Evolutionary conservation across 306 rosid species (phyloP).

Genomic region (Lathyrus sativus): DNA sequence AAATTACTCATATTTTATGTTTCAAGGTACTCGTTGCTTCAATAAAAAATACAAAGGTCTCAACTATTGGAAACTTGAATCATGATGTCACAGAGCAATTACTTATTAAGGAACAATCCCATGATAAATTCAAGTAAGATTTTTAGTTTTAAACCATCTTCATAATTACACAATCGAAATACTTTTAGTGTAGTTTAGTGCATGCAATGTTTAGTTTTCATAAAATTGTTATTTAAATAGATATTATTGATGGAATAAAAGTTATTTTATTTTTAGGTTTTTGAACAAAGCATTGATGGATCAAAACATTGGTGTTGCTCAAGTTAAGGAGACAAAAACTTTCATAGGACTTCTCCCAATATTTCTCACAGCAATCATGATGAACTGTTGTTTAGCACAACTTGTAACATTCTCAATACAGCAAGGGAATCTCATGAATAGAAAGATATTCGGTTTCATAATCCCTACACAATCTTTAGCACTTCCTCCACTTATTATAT

Average conservation of each 20-base stretch:
- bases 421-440: constrained; percentile 48
- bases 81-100: neutral
- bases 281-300: constrained; percentile 41
- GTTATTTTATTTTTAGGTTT: constrained; percentile 32
- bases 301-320: constrained; percentile 4
- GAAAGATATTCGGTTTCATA: constrained; percentile 31
- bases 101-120: neutral
- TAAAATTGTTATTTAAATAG: too few species aligned
- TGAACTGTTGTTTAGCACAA: constrained; percentile 47
- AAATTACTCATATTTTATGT: too few species aligned
- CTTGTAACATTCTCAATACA: constrained; percentile 45
- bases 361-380: constrained; percentile 46
- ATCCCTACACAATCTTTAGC: constrained; percentile 41
- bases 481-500: constrained; percentile 32
- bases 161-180: neutral
- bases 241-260: too few species aligned
- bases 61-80: neutral
- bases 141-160: neutral
- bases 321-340: constrained; percentile 47
- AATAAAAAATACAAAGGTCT: constrained; percentile 16
- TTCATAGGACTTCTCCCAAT: constrained; percentile 43
- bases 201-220: neutral
- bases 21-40: constrained; percentile 33
- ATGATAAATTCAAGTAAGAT: constrained; percentile 33
- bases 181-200: neutral